These are phyloP conservation scores for Fusarium sacchari DNA, from an alignment of 2,329 filamentous ascomycete genomes.

Conservation along the genomic window DNA sequence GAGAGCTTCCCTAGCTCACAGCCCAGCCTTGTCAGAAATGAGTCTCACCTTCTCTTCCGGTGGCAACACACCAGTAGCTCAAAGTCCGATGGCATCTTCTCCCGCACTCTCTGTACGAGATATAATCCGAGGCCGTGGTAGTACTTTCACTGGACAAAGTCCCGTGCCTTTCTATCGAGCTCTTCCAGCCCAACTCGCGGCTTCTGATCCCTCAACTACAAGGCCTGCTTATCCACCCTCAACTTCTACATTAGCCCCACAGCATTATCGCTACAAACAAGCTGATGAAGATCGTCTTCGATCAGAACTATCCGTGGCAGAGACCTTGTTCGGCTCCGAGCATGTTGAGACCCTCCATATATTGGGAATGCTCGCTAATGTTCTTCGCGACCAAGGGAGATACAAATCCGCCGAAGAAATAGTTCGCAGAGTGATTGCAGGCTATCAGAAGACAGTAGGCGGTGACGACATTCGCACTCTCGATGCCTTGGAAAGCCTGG, in stretches of 20 bases:
- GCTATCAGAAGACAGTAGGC: fast-evolving
- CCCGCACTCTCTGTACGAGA: fast-evolving
- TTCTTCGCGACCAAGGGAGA: fast-evolving
- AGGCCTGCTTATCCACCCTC: fast-evolving
- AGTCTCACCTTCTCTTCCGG: not conserved
- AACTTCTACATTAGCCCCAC: fast-evolving
- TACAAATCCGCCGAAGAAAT: not conserved
- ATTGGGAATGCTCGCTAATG: fast-evolving
- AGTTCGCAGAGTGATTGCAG: fast-evolving
- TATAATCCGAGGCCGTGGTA: fast-evolving
- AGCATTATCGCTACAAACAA: fast-evolving
- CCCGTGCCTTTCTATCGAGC: fast-evolving
- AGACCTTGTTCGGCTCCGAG: not conserved
- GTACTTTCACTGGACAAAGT: not conserved
- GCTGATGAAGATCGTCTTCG: not conserved
- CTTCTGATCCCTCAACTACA: fast-evolving
- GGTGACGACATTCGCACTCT: fast-evolving
- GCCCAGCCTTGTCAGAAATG: not conserved
- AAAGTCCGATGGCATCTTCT: not conserved
- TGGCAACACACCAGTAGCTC: fast-evolving
- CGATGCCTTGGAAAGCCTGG: fast-evolving
- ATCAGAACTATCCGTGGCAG: not conserved
- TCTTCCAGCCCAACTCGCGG: fast-evolving
- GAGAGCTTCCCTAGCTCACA: not conserved
- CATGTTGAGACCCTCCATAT: fast-evolving